phyloP scores from a whole-genome alignment of 129 eudicot species.

The Helichrysum umbraculigerum region DNA sequence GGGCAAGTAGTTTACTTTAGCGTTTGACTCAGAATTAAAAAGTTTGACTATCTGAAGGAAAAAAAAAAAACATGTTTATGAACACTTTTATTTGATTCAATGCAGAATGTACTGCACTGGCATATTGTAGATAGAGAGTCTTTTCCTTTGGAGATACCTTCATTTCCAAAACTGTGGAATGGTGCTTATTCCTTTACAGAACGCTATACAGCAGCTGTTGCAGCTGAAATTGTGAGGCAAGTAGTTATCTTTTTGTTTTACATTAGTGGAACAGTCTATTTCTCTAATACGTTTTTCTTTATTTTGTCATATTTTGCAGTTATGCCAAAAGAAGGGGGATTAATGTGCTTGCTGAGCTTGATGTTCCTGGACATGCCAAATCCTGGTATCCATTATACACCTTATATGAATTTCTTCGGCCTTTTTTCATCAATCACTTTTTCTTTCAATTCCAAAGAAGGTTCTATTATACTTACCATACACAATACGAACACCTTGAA shows the following conservation, averaged over 20 bases:
- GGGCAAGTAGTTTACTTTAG: constrained; percentile 5
- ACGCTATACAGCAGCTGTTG: constrained; percentile 84
- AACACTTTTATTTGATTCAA: not conserved
- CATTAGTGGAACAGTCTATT: constrained; percentile 5
- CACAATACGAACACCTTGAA: constrained; percentile 4
- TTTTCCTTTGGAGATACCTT: constrained; percentile 94
- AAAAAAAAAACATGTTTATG: constrained; percentile 17
- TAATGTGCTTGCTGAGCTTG: constrained; percentile 89
- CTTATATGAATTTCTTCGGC: not conserved
- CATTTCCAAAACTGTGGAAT: constrained; percentile 84
- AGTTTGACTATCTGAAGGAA: not conserved
- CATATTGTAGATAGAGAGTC: constrained; percentile 92
- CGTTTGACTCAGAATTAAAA: constrained; percentile 15
- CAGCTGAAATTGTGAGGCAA: constrained; percentile 86
- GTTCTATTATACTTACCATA: not conserved
- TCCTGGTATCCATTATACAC: constrained; percentile 59
- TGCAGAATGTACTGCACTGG: constrained; percentile 97
- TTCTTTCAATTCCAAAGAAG: not conserved
- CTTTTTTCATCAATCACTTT: not conserved
- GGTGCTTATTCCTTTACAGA: constrained; percentile 86
- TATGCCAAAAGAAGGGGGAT: constrained; percentile 86
- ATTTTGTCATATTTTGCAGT: constrained; percentile 39
- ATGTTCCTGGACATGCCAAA: constrained; percentile 93
- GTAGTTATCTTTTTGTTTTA: constrained; percentile 26
- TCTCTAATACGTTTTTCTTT: constrained; percentile 18